A percentile compares a stretch with the other conserved stretches of the same genome.
phyloP scores from a whole-genome alignment of 768 basidiomycete genomes.

The Albatrellus ellisii region DNA sequence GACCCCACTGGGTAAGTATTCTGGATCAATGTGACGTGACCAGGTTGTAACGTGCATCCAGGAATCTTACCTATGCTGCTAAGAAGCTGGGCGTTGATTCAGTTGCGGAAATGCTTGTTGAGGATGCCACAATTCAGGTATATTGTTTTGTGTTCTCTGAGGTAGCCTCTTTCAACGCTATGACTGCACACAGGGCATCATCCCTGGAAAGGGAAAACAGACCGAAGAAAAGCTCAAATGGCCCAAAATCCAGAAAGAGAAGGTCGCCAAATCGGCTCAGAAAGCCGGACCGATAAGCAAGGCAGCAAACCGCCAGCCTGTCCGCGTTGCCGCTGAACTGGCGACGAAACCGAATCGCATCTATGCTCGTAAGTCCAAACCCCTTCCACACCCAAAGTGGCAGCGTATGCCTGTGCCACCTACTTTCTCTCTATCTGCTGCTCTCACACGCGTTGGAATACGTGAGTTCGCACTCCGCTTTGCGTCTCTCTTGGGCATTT shows the following conservation, averaged over 20 bases:
- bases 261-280: conserved; percentile 6
- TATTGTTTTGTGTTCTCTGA: conserved; percentile 5
- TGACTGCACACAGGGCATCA: conserved; percentile 14
- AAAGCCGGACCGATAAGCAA: background rate
- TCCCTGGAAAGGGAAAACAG: conserved; percentile 18
- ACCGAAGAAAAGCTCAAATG: conserved; percentile 5
- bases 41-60: conserved; percentile 14
- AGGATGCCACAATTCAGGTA: conserved; percentile 22
- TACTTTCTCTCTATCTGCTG: conserved; percentile 30
- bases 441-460: conserved; percentile 51
- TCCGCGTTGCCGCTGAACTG: background rate
- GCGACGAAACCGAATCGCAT: conserved; percentile 9
- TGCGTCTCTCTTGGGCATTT: conserved; percentile 33
- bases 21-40: background rate
- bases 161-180: conserved; percentile 2
- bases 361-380: conserved; percentile 13
- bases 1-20: conserved; percentile 41
- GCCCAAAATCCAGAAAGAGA: conserved; percentile 16
- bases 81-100: conserved; percentile 26
- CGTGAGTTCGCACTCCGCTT: conserved; percentile 69
- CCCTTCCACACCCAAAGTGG: conserved; percentile 42
- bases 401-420: conserved; percentile 27
- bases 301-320: conserved; percentile 1
- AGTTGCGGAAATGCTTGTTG: conserved; percentile 24
- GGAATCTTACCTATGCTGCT: conserved; percentile 26